These are phyloP conservation scores for Hypholoma fasciculare DNA, from an alignment of 768 basidiomycete genomes.

Conservation along the genomic window DNA sequence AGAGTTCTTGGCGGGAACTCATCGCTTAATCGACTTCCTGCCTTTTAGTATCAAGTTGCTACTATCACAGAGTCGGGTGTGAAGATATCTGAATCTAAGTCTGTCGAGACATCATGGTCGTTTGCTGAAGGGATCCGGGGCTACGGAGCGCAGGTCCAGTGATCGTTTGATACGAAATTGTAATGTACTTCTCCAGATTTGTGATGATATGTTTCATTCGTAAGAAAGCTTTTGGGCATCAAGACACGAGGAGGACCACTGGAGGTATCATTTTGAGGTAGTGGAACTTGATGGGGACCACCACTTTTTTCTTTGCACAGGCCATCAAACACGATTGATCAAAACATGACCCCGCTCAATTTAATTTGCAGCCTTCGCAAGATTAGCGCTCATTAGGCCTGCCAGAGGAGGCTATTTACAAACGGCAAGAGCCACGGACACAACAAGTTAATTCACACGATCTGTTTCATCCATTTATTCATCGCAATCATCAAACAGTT, in stretches of 20 bases:
- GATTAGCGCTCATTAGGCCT: too few relatives aligned
- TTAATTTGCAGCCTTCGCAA: too few relatives aligned
- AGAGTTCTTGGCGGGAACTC: not conserved
- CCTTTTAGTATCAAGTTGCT: constrained; percentile 90
- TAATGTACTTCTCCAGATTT: constrained; percentile 9
- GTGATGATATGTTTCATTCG: not conserved
- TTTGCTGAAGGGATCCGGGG: constrained; percentile 93
- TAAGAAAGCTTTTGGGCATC: not conserved
- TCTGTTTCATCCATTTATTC: too few relatives aligned
- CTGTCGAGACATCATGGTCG: constrained; percentile 79
- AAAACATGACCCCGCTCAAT: too few relatives aligned
- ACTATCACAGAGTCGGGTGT: constrained; percentile 79
- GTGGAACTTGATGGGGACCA: too few relatives aligned
- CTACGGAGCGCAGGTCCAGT: constrained; percentile 92
- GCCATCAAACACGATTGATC: too few relatives aligned
- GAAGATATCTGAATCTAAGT: constrained; percentile 74
- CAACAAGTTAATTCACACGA: too few relatives aligned
- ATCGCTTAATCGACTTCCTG: not conserved
- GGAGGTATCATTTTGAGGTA: not conserved
- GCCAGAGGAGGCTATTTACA: too few relatives aligned
- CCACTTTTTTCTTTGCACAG: too few relatives aligned
- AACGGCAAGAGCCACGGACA: too few relatives aligned
- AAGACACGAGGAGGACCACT: not conserved
- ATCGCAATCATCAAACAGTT: too few relatives aligned
- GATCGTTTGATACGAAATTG: constrained; percentile 23